A percentile compares a stretch with the other conserved stretches of the same genome.
Conservation (phyloP, 306 rosid species). For the Benincasa hispida region DNA sequence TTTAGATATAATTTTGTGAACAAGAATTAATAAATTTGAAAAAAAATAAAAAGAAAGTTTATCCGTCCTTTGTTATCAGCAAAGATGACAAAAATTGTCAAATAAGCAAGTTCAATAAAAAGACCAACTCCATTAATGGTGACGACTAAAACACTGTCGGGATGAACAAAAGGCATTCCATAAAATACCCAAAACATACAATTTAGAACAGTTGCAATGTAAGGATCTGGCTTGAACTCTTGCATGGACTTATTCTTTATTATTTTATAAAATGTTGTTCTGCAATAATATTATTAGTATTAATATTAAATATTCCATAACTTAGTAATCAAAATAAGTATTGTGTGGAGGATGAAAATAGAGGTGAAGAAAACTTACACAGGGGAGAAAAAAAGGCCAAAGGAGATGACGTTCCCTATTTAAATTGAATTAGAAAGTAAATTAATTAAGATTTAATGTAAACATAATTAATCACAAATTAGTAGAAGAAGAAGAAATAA, state of each 20-base stretch:
- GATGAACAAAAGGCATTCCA: constrained; percentile 65
- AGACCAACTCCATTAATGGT: constrained; percentile 55
- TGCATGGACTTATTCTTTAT: constrained; percentile 43
- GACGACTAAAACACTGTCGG: constrained; percentile 40
- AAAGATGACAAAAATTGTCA: constrained; percentile 27
- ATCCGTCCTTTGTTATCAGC: constrained; percentile 40
- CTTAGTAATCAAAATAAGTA: no score
- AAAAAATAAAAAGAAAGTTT: neutral
- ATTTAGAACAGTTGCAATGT: constrained; percentile 46
- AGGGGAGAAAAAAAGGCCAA: constrained; percentile 54
- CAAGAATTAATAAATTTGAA: no score
- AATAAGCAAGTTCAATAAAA: constrained; percentile 30
- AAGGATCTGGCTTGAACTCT: constrained; percentile 50
- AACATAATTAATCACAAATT: no score
- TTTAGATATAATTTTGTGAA: no score
- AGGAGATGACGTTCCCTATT: constrained; percentile 57
- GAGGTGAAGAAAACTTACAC: constrained; percentile 22
- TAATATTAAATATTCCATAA: no score
- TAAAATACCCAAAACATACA: constrained; percentile 64
- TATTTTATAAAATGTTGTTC: constrained; percentile 46
- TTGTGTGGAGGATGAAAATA: no score
- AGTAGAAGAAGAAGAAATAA: no score
- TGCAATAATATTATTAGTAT: no score
- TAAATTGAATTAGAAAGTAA: neutral
- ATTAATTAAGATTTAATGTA: neutral